phyloP scores from a whole-genome alignment of 2,329 filamentous ascomycete genomes.

The Aspergillus sp. region DNA sequence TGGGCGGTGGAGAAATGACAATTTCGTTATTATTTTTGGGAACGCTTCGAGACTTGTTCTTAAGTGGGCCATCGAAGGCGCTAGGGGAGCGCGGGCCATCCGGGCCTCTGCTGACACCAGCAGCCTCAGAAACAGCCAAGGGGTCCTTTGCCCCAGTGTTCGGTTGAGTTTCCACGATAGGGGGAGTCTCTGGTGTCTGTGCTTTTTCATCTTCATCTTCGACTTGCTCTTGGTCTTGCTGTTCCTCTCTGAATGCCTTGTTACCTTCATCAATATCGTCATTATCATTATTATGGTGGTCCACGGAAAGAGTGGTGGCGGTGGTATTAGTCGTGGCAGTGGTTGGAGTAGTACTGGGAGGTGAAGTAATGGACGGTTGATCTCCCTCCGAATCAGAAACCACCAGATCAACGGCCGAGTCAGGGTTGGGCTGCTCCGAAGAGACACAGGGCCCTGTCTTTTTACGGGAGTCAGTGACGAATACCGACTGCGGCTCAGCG shows the following conservation, averaged over 20 bases:
- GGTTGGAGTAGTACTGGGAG: conserved; percentile 7
- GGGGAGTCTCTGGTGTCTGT: neutral
- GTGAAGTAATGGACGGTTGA: conserved; percentile 10
- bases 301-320: neutral
- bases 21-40: conserved; percentile 17
- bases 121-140: conserved; percentile 10
- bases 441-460: conserved; percentile 4
- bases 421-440: conserved; percentile 12
- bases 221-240: too few species aligned
- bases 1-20: conserved; percentile 13
- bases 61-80: conserved; percentile 22
- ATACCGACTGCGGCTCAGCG: conserved; percentile 4
- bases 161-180: neutral
- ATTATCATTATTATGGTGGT: neutral
- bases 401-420: conserved; percentile 16
- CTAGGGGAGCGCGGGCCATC: conserved; percentile 24
- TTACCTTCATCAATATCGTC: neutral
- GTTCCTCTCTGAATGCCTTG: too few species aligned
- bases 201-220: neutral
- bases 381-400: conserved; percentile 11
- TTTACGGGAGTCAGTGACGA: conserved; percentile 2
- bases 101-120: conserved; percentile 18
- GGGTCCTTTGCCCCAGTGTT: too few species aligned
- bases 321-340: neutral
- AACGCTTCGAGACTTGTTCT: conserved; percentile 16